phyloP scores from a whole-genome alignment of 2,329 filamentous ascomycete genomes.

The Alternaria novae-zelandiae region DNA sequence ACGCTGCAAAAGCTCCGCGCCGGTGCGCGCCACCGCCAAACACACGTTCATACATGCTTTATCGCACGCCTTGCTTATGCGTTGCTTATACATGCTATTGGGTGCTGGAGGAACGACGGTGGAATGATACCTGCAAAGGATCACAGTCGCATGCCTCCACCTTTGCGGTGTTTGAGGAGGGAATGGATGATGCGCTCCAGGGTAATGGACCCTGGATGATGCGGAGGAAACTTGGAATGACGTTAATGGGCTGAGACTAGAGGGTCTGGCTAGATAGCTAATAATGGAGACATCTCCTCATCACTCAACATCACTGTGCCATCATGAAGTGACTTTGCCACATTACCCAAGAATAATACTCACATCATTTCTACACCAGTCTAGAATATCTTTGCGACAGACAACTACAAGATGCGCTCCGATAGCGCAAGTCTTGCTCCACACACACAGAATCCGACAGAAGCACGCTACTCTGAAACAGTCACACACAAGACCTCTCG shows the following conservation, averaged over 20 bases:
- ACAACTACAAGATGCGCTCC: not conserved
- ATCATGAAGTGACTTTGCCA: slow-evolving; percentile 18
- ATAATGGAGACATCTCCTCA: slow-evolving; percentile 12
- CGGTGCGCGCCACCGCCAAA: slow-evolving; percentile 6
- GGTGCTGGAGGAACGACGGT: slow-evolving; percentile 3
- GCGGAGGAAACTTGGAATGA: slow-evolving; percentile 13
- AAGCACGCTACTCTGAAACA: slow-evolving; percentile 17
- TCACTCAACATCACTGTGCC: slow-evolving; percentile 18
- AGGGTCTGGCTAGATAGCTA: slow-evolving; percentile 11
- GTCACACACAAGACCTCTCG: slow-evolving; percentile 11
- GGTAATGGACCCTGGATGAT: slow-evolving; percentile 12
- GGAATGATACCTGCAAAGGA: slow-evolving; percentile 7
- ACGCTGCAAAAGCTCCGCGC: slow-evolving; percentile 18
- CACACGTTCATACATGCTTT: slow-evolving; percentile 11
- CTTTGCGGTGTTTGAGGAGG: slow-evolving; percentile 22
- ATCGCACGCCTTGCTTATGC: slow-evolving; percentile 20
- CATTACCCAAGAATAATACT: slow-evolving; percentile 9
- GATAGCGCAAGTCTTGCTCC: not conserved
- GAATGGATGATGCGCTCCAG: slow-evolving; percentile 14
- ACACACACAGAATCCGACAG: not conserved
- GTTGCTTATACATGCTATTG: slow-evolving; percentile 14
- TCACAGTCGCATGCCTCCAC: slow-evolving; percentile 17
- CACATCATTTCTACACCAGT: not conserved
- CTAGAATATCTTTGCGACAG: not conserved
- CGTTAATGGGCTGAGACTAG: slow-evolving; percentile 6